Conservation (phyloP, 805 yeast genomes). For the Saccharomycopsis selenospora region DNA sequence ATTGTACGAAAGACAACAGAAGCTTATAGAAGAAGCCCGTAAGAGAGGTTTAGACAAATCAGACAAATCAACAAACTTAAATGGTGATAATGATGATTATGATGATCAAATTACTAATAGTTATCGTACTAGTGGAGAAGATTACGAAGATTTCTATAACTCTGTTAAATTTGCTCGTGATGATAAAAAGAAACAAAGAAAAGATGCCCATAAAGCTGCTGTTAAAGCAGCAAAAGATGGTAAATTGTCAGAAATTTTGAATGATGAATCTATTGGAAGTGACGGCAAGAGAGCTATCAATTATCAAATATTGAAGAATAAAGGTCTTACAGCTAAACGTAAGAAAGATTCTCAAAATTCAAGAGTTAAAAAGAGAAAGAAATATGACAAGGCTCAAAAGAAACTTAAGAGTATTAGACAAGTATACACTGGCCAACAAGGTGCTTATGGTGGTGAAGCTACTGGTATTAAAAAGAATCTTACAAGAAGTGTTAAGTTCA, state of each 20-base stretch:
- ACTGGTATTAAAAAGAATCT: constrained; percentile 96
- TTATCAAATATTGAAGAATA: constrained; percentile 91
- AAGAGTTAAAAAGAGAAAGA: constrained; percentile 96
- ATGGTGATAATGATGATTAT: constrained; percentile 40
- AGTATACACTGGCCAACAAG: constrained; percentile 68
- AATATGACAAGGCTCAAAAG: constrained; percentile 91
- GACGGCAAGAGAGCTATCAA: constrained; percentile 92
- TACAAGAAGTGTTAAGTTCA: constrained; percentile 76
- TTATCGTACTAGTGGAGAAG: constrained; percentile 33
- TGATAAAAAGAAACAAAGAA: constrained; percentile 47
- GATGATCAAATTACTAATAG: constrained; percentile 39
- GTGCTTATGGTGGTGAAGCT: constrained; percentile 87
- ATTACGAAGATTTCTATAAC: constrained; percentile 50
- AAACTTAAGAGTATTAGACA: constrained; percentile 84
- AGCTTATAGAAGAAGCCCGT: constrained; percentile 82
- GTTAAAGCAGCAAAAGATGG: constrained; percentile 80
- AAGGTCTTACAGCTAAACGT: constrained; percentile 89
- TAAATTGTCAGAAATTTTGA: constrained; percentile 54
- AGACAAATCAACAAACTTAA: constrained; percentile 47
- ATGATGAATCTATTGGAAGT: constrained; percentile 50
- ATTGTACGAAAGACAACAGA: constrained; percentile 79
- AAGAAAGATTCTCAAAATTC: constrained; percentile 92
- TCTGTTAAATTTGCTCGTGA: constrained; percentile 41
- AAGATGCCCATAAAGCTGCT: constrained; percentile 61
- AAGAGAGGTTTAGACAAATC: constrained; percentile 61